A percentile compares a stretch with the other conserved stretches of the same genome.
phyloP scores from a whole-genome alignment of 352 stramenopile genomes.

The Globisporangium nunn region DNA sequence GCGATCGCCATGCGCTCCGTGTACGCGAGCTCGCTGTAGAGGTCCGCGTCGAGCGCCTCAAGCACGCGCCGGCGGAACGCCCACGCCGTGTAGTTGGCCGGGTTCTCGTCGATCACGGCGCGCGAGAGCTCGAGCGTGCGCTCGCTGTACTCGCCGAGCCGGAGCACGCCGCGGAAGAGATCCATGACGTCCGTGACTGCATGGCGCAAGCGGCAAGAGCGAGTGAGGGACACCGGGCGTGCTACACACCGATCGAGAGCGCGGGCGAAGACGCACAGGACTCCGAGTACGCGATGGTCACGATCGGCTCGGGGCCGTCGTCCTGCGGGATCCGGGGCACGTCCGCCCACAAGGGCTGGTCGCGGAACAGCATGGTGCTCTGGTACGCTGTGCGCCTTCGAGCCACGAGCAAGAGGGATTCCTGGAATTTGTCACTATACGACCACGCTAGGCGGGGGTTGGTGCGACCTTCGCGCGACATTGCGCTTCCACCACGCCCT shows the following conservation, averaged over 20 bases:
- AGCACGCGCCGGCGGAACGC: slow-evolving; percentile 91
- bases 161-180: slow-evolving; percentile 92
- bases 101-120: slow-evolving; percentile 92
- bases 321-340: slow-evolving; percentile 80
- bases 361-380: slow-evolving; percentile 40
- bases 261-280: slow-evolving; percentile 35
- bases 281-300: slow-evolving; percentile 70
- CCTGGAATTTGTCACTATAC: not conserved
- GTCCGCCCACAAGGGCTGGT: slow-evolving; percentile 71
- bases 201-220: not conserved
- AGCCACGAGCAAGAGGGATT: not conserved
- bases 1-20: slow-evolving; percentile 83
- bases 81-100: slow-evolving; percentile 99
- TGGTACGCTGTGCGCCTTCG: not conserved
- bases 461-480: no score
- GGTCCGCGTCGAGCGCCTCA: slow-evolving; percentile 59
- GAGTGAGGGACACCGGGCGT: not conserved
- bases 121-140: slow-evolving; percentile 90
- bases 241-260: not conserved
- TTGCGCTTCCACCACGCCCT: no score
- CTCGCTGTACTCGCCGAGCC: slow-evolving; percentile 86
- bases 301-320: slow-evolving; percentile 70
- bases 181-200: slow-evolving; percentile 88
- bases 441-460: no score
- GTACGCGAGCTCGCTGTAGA: slow-evolving; percentile 64